Percentiles rank a stretch among this genome's conserved stretches.
These are phyloP conservation scores for Cladorrhinum sp. DNA, from an alignment of 2,329 filamentous ascomycete genomes.

Conservation along the genomic window DNA sequence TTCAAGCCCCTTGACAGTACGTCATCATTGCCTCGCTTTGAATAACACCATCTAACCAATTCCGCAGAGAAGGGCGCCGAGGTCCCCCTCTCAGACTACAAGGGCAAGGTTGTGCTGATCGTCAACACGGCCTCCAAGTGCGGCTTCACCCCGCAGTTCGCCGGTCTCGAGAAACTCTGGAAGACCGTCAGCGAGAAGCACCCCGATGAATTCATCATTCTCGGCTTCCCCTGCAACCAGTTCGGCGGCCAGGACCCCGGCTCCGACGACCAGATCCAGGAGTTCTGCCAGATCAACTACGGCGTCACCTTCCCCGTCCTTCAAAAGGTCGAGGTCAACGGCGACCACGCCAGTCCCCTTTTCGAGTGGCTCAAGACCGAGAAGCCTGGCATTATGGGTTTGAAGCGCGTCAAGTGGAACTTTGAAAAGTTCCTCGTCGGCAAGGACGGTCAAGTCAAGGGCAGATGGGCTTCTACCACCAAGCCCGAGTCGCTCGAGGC, in stretches of 20 bases:
- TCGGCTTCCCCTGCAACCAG: conserved; percentile 99
- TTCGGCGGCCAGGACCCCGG: conserved; percentile 90
- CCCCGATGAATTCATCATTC: conserved; percentile 74
- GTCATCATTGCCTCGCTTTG: neutral
- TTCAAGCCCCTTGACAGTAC: neutral
- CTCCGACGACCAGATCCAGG: conserved; percentile 73
- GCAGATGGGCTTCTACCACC: conserved; percentile 81
- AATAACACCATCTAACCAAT: conserved; percentile 17
- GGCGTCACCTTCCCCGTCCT: conserved; percentile 89
- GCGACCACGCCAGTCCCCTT: conserved; percentile 72
- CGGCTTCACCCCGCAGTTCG: conserved; percentile 96
- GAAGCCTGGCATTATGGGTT: conserved; percentile 78
- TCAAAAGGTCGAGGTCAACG: conserved; percentile 92
- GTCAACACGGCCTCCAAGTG: conserved; percentile 99
- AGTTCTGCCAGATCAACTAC: conserved; percentile 90
- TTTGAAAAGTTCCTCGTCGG: conserved; percentile 97
- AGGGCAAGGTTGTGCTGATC: conserved; percentile 90
- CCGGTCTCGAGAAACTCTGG: conserved; percentile 86
- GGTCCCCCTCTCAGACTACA: conserved; percentile 67
- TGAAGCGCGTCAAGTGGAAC: conserved; percentile 98
- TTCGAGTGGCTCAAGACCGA: conserved; percentile 72
- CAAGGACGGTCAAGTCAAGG: conserved; percentile 79
- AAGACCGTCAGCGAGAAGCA: conserved; percentile 68
- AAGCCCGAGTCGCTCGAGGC: conserved; percentile 80
- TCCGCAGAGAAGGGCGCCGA: conserved; percentile 67